phyloP scores from a whole-genome alignment of 2,329 filamentous ascomycete genomes.

The Alternaria arbusti region DNA sequence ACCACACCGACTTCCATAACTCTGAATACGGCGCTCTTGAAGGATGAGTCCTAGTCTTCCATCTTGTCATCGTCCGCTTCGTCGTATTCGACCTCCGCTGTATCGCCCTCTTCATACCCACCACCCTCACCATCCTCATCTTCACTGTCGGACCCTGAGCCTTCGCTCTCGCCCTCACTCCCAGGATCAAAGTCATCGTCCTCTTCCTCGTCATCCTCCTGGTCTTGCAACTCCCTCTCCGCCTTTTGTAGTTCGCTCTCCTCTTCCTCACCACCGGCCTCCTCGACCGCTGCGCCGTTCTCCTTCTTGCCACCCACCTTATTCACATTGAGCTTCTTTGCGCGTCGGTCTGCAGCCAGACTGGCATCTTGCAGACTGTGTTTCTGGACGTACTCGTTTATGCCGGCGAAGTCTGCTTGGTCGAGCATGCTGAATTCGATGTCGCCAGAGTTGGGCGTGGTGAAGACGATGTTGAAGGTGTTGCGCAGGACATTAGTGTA shows the following conservation, averaged over 20 bases:
- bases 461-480: conserved; percentile 70
- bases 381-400: conserved; percentile 67
- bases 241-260: conserved; percentile 50
- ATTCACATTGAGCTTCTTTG: conserved; percentile 65
- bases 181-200: conserved; percentile 53
- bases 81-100: conserved; percentile 19
- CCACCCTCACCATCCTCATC: conserved; percentile 40
- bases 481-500: conserved; percentile 70
- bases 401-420: conserved; percentile 66
- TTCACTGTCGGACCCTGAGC: conserved; percentile 44
- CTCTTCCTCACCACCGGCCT: conserved; percentile 37
- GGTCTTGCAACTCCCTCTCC: conserved; percentile 44
- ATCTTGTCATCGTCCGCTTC: conserved; percentile 36
- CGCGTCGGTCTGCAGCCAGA: conserved; percentile 64
- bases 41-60: conserved; percentile 20
- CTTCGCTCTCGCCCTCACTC: conserved; percentile 51
- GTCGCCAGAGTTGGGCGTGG: conserved; percentile 57
- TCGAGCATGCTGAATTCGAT: conserved; percentile 71
- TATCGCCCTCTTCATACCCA: conserved; percentile 41
- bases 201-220: conserved; percentile 51
- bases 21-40: neutral
- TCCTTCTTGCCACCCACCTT: conserved; percentile 36
- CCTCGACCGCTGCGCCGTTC: conserved; percentile 5
- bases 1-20: neutral
- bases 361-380: conserved; percentile 69